Conservation (phyloP, 1,284 basidiomycete genomes). For the Moniliophthora roreri region DNA sequence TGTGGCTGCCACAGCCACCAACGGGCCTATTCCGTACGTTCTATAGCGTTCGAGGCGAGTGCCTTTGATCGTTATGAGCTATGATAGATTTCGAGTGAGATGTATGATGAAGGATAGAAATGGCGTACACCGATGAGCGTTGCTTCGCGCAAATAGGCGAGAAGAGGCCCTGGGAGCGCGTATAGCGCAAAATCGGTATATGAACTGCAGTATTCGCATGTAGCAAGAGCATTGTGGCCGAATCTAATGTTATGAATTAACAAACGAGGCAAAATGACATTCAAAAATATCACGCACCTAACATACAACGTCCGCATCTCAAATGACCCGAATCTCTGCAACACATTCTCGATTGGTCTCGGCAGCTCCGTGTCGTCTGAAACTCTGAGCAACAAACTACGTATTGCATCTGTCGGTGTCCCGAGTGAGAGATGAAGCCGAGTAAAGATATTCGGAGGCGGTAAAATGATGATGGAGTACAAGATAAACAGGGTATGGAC, state of each 20-base stretch:
- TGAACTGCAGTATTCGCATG: conserved; percentile 61
- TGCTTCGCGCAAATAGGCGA: conserved; percentile 58
- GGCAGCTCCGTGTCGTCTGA: conserved; percentile 39
- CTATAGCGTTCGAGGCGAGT: conserved; percentile 44
- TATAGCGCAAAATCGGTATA: conserved; percentile 59
- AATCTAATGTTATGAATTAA: conserved; percentile 40
- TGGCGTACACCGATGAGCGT: conserved; percentile 51
- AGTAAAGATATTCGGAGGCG: conserved; percentile 64
- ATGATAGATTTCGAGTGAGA: background rate
- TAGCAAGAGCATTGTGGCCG: conserved; percentile 60
- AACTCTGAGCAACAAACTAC: conserved; percentile 38
- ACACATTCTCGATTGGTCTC: conserved; percentile 47
- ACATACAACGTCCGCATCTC: conserved; percentile 61
- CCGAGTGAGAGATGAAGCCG: conserved; percentile 53
- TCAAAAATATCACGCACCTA: conserved; percentile 38
- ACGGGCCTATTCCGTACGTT: conserved; percentile 43
- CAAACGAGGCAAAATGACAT: background rate
- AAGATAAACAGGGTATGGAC: conserved; percentile 56
- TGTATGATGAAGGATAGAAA: background rate
- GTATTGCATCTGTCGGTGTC: conserved; percentile 51
- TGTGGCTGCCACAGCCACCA: conserved; percentile 45
- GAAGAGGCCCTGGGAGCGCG: conserved; percentile 49
- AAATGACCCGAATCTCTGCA: conserved; percentile 56
- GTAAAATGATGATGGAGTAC: conserved; percentile 44
- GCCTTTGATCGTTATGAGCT: conserved; percentile 33